Base-by-base conservation (phyloP, 2,329 filamentous ascomycete species). In the Cercospora nicotianae region DNA sequence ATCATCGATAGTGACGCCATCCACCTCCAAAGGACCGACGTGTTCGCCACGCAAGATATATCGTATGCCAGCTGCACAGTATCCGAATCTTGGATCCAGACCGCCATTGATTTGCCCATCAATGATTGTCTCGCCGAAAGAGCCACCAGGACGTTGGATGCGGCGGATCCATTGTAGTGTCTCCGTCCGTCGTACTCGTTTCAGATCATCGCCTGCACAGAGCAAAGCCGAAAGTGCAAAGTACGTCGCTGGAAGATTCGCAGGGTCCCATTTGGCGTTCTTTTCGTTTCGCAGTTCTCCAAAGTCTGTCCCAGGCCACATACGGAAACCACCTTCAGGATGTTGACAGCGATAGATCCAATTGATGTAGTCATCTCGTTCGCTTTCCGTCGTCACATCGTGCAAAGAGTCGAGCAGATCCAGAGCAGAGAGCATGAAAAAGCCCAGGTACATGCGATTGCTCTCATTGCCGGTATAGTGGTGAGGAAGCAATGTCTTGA, bases 281-380 rank as follows among this genome's bases (percentile, higher is more conserved):
- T 82, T 80, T 2, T 85, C 75, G 75, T 82, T 83, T 74, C 80
- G 79, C 72, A 80, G 72, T 72, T 81, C 73, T 60, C 83, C 79
- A 74, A 89, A 80, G 77, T 87, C 76, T 72, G 84, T 96, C 78
- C 80, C 92, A 1, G 94, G 91, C 70, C 92, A 93, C 48, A 93
- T 94, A 71, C 92, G 90, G 81, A 99, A 98, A 16, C 95, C 95
- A 30, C 95, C 95, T 39, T 87, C 83, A 0, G 91, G 90, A 73
- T 97, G 91, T 79, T 97, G 94, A 76, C 94, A 93, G 53, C 86
- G 85, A 69, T 98, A 90, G 55, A 98, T 88, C 93, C 94, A 98
- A 68, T 88, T 81, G 63, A 87, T 83, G 77, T 87, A 88, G 20
- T 82, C 83, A 68, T 81, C 76, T 63, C 87, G 81, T 72, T 90